Base-by-base conservation (phyloP, 2,329 filamentous ascomycete species). In the Pseudogymnoascus sp. region DNA sequence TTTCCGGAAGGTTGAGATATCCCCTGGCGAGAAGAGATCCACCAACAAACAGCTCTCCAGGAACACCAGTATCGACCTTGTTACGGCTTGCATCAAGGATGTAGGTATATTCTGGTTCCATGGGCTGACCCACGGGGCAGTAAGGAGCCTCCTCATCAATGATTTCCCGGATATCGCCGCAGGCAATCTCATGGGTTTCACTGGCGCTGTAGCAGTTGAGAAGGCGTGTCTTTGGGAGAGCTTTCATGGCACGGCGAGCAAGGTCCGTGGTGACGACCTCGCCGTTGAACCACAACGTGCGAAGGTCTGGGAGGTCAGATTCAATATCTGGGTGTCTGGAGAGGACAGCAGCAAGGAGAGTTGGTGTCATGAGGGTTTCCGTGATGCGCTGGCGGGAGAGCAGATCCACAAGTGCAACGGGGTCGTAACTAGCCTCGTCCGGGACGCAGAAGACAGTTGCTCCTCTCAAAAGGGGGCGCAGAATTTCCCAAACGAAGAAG, bases 401-500 rank as follows among this genome's bases (percentile, higher is more conserved):
- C 22, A 91, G 75, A 64, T 90, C 86, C 25, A 92, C 87, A 25
- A 93, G 81, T 57, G 86, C 83, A 35, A 84, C 82, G 0, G 89
- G 89, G 65, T 93, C 89, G 68, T 92, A 92, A 74, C 88, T 92
- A 36, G 81, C 82, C 67, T 89, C 84, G 67, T 93, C 89, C 1
- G 89, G 87, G 14, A 92, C 84, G 3, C 86, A 83, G 20, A 92
- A 82, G 4, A 90, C 87, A 0, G 89, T 90, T 2, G 88, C 89
- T 67, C 89, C 89, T 60, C 89, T 82, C 60, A 93, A 71, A 47
- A 93, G 77, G 7, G 89, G 89, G 4, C 89, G 86, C 60, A 93
- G 73, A 61, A 92, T 92, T 72, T 93, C 89, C 89, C 89, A 93
- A 54, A 92, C 81, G 70, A 93, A 93, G 73, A 92, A 93, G 63